These are phyloP conservation scores for Saccharomycopsis hybrid DNA, from an alignment of 1,139 yeast species.

Conservation along the genomic window DNA sequence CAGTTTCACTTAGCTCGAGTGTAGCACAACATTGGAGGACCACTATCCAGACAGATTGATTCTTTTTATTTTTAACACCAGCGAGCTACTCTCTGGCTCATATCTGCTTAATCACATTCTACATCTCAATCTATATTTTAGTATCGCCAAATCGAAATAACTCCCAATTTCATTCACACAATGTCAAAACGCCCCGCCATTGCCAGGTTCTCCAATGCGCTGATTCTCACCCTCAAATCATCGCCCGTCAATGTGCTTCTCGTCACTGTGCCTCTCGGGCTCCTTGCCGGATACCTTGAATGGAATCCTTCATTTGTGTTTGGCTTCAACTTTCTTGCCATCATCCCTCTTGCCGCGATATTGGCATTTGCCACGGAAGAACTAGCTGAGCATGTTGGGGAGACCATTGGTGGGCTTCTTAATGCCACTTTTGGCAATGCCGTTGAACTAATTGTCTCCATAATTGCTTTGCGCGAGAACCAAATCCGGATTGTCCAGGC, in stretches of 20 bases:
- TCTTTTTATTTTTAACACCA: no score
- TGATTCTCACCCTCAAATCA: slow-evolving; percentile 34
- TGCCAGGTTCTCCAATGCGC: slow-evolving; percentile 5
- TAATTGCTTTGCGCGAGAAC: slow-evolving; percentile 78
- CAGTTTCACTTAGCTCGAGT: no score
- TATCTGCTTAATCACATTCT: neutral
- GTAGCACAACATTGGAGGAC: no score
- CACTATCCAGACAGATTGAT: no score
- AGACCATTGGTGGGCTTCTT: slow-evolving; percentile 84
- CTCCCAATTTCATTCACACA: neutral
- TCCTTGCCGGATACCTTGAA: slow-evolving; percentile 54
- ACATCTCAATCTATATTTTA: neutral
- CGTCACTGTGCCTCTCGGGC: slow-evolving; percentile 81
- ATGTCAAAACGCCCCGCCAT: neutral
- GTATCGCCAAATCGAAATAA: neutral
- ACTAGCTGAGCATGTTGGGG: slow-evolving; percentile 76
- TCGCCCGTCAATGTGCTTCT: slow-evolving; percentile 76
- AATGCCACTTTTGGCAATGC: slow-evolving; percentile 98
- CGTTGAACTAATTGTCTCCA: slow-evolving; percentile 83
- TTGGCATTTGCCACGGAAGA: slow-evolving; percentile 92
- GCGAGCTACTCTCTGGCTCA: no score
- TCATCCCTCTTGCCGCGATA: slow-evolving; percentile 86
- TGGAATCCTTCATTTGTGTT: slow-evolving; percentile 60
- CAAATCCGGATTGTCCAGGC: slow-evolving; percentile 95
- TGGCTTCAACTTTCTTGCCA: slow-evolving; percentile 76